Percentiles rank a stretch among this genome's conserved stretches.
These are phyloP conservation scores for Sarocladium oryzae DNA, from an alignment of 2,329 filamentous ascomycete species.

Conservation along the genomic window DNA sequence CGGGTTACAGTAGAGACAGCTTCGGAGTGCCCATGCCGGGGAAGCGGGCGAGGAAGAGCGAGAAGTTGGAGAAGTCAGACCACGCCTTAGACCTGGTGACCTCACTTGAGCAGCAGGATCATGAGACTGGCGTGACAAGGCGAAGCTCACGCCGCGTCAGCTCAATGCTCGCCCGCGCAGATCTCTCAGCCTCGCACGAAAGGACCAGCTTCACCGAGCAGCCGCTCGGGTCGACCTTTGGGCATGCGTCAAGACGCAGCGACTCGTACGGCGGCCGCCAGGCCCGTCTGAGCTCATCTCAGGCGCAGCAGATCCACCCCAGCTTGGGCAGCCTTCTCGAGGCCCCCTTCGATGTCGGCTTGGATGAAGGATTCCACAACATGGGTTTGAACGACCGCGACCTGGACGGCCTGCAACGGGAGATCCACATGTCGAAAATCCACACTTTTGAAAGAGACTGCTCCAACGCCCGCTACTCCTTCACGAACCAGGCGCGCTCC, in stretches of 20 bases:
- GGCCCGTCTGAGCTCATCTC: conserved; percentile 32
- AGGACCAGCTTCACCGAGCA: conserved; percentile 72
- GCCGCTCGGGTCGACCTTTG: conserved; percentile 27
- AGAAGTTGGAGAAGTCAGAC: conserved; percentile 33
- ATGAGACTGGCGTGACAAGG: conserved; percentile 44
- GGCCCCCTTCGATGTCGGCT: conserved; percentile 59
- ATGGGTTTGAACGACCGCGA: conserved; percentile 69
- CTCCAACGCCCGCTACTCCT: conserved; percentile 53
- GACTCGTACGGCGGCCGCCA: conserved; percentile 59
- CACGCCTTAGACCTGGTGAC: conserved; percentile 55
- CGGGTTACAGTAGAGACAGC: conserved; percentile 64
- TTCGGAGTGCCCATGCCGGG: conserved; percentile 55
- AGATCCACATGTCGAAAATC: conserved; percentile 66
- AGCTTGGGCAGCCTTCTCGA: conserved; percentile 59
- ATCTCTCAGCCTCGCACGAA: conserved; percentile 80
- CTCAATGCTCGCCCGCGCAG: conserved; percentile 80
- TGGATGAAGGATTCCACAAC: conserved; percentile 66
- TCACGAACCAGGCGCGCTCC: conserved; percentile 44
- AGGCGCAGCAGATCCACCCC: conserved; percentile 40
- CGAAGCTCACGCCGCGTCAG: conserved; percentile 74
- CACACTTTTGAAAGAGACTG: conserved; percentile 60
- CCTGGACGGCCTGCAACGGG: conserved; percentile 63
- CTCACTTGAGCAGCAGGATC: conserved; percentile 62
- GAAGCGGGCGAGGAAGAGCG: conserved; percentile 46
- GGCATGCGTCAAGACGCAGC: conserved; percentile 49